These are phyloP conservation scores for Geosmithia flava DNA, from an alignment of 2,329 filamentous ascomycete genomes.

Conservation along the genomic window DNA sequence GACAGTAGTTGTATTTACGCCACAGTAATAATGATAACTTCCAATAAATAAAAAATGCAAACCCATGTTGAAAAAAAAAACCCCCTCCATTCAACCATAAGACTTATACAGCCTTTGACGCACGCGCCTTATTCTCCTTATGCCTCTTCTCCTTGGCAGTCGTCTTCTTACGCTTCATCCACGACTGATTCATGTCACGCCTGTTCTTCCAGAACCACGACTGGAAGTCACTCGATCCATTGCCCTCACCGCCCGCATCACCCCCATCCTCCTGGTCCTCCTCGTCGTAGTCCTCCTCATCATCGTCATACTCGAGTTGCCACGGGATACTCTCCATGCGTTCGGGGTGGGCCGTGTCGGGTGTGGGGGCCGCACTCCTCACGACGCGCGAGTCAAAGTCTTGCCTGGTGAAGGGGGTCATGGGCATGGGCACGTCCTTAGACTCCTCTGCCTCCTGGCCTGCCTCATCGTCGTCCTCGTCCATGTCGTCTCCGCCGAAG, in stretches of 20 bases:
- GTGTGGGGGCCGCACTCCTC: slow-evolving; percentile 88
- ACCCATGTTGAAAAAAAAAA: background rate
- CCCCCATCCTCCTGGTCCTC: slow-evolving; percentile 9
- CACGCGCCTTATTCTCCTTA: slow-evolving; percentile 47
- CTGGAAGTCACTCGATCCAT: slow-evolving; percentile 40
- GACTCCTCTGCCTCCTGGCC: slow-evolving; percentile 26
- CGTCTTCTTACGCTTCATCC: slow-evolving; percentile 52
- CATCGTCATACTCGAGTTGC: slow-evolving; percentile 18
- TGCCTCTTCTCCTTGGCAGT: slow-evolving; percentile 56
- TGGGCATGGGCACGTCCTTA: slow-evolving; percentile 35
- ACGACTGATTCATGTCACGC: slow-evolving; percentile 51
- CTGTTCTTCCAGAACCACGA: slow-evolving; percentile 58
- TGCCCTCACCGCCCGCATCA: slow-evolving; percentile 5
- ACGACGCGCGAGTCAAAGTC: slow-evolving; percentile 64
- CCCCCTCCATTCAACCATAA: background rate
- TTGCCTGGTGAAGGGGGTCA: slow-evolving; percentile 72
- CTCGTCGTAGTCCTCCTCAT: slow-evolving; percentile 20
- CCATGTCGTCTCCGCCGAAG: slow-evolving; percentile 38
- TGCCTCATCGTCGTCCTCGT: slow-evolving; percentile 30
- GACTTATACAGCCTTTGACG: slow-evolving; percentile 19
- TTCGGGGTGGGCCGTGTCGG: slow-evolving; percentile 74
- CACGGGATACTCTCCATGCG: slow-evolving; percentile 49
- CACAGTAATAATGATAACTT: no score
- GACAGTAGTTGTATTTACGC: no score
- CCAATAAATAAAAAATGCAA: background rate